Base-by-base conservation (phyloP, 2,329 filamentous ascomycete genomes). In the Colletotrichum sojae region DNA sequence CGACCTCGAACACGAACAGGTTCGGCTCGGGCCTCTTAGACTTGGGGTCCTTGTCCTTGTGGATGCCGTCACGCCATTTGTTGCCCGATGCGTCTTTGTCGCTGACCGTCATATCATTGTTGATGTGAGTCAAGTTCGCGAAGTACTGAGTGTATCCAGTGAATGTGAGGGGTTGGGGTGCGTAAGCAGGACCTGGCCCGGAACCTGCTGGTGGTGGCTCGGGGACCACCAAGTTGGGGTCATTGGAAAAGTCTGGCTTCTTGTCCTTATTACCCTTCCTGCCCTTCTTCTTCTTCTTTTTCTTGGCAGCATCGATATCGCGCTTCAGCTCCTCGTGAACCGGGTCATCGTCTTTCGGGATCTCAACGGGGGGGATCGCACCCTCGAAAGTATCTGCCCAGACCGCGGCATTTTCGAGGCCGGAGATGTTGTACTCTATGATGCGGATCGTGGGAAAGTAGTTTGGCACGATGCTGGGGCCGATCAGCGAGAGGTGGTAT, bases 341-440 rank as follows among this genome's bases (percentile, higher is more conserved):
- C 3, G 58, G 55, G 18, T 74, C 61, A 12, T 73, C 72, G 31
- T 76, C 65, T 16, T 18, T 16, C 27, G 68, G 57, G 18, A 55
- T 40, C n/a, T 48, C 20, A 15, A 52, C 31, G 8, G 61, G 18
- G 15, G 53, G 52, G 8, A 48, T 12, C n/a, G 40, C 31, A 22
- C 61, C 36, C 18, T 25, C 60, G 45, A 58, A 68, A 1, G 75
- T 63, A 57, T 84, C 83, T 1, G 75, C 71, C 87, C 88, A 89
- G 1, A 84, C 79, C 1, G 81, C 76, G 0, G 78, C 73, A 60
- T 89, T 75, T 72, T 94, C 92, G 4, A 97, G 78, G 0, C 94
- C 94, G 0, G 86, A 93, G 63, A 94, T 94, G 78, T 99, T 98
- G 84, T 98, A 99, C 76, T 97, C 94, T 72, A 95, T 85, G n/a